Evolutionary conservation across 73 alveolate species (phyloP).

Genomic region (Symbiodinium pilosum): DNA sequence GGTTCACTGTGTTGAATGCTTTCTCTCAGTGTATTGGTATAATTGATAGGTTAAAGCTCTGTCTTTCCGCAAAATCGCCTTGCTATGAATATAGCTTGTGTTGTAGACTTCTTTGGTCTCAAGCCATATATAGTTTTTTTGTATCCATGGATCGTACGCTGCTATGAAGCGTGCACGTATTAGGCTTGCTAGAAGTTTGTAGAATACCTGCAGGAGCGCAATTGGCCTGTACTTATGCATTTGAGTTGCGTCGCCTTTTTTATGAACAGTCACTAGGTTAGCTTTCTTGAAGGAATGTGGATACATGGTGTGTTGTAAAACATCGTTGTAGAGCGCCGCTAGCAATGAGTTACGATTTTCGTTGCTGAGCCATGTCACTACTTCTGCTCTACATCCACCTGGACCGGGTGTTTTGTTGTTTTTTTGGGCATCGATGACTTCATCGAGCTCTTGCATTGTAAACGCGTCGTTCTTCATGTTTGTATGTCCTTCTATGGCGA

Average conservation of each 20-base stretch:
- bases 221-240: conserved; percentile 54
- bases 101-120: background rate
- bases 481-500: background rate
- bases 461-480: background rate
- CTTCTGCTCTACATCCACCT: conserved; percentile 13
- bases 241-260: background rate
- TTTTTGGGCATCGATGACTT: background rate
- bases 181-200: conserved; percentile 17
- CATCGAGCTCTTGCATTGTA: background rate
- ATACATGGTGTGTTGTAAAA: background rate
- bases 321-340: background rate
- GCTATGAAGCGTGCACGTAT: background rate
- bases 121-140: conserved; percentile 1
- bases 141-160: conserved; percentile 12
- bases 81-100: conserved; percentile 49
- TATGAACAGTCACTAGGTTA: conserved; percentile 5
- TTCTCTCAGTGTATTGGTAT: background rate
- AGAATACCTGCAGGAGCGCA: background rate
- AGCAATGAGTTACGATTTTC: background rate
- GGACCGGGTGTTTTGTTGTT: conserved; percentile 25
- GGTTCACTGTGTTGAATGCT: conserved; percentile 4
- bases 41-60: background rate
- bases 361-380: background rate
- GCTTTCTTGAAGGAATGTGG: conserved; percentile 19
- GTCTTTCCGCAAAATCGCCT: conserved; percentile 29